Percentiles rank a stretch among this genome's conserved stretches.
Evolutionary conservation across 768 basidiomycete species (phyloP).

Genomic region (Xerocomellus intermedius): DNA sequence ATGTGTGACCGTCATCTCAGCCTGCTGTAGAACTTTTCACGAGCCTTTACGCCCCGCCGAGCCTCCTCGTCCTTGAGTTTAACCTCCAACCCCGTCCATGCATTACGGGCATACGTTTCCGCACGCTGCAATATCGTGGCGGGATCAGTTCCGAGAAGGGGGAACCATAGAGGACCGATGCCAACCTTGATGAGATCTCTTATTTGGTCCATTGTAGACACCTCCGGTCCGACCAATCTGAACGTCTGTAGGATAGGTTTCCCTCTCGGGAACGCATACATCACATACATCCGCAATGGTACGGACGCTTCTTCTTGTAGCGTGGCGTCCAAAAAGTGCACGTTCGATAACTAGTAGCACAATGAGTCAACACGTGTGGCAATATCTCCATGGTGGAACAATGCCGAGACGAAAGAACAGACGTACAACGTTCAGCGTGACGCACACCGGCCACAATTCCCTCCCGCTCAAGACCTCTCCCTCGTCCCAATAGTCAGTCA

Average conservation of each 20-base stretch:
- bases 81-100: constrained; percentile 54
- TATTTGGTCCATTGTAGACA: constrained; percentile 49
- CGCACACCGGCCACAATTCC: constrained; percentile 69
- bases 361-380: not conserved
- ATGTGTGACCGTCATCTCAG: constrained; percentile 17
- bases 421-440: constrained; percentile 77
- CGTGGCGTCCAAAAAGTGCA: constrained; percentile 75
- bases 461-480: constrained; percentile 64
- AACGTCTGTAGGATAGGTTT: constrained; percentile 56
- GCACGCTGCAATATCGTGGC: constrained; percentile 57
- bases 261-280: constrained; percentile 56
- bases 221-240: constrained; percentile 61
- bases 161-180: not conserved
- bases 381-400: not conserved
- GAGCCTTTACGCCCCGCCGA: constrained; percentile 57
- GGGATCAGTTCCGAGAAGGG: constrained; percentile 34
- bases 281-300: constrained; percentile 55
- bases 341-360: constrained; percentile 46
- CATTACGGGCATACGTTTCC: constrained; percentile 58
- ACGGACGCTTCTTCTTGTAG: constrained; percentile 68
- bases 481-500: constrained; percentile 86
- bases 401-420: not conserved
- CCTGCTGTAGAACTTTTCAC: constrained; percentile 45
- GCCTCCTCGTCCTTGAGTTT: constrained; percentile 67
- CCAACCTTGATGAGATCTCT: constrained; percentile 56